phyloP scores from a whole-genome alignment of 2,329 filamentous ascomycete species.

The Neofusicoccum ribis region DNA sequence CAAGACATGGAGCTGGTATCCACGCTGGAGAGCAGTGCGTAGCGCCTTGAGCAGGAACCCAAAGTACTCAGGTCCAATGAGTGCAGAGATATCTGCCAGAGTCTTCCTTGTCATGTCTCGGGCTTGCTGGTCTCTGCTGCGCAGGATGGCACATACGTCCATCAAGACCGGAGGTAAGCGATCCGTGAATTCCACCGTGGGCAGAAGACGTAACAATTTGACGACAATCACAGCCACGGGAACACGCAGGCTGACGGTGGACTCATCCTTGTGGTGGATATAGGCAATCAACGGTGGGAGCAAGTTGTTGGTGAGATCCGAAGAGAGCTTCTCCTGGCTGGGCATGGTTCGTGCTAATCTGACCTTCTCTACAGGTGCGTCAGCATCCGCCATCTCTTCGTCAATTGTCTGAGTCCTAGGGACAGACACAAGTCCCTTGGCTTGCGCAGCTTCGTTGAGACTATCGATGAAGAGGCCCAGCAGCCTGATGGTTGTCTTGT shows the following conservation, averaged over 20 bases:
- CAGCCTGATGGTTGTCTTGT: slow-evolving; percentile 83
- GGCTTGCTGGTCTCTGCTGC: slow-evolving; percentile 84
- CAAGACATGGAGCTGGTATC: slow-evolving; percentile 91
- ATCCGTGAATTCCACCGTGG: slow-evolving; percentile 68
- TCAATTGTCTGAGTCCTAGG: slow-evolving; percentile 31
- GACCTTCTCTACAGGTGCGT: slow-evolving; percentile 17
- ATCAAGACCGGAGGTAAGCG: slow-evolving; percentile 81
- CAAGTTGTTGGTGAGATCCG: slow-evolving; percentile 73
- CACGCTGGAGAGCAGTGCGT: slow-evolving; percentile 75
- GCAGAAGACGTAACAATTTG: slow-evolving; percentile 80
- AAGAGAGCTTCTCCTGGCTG: slow-evolving; percentile 63
- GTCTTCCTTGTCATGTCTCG: slow-evolving; percentile 90
- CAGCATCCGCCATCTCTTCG: slow-evolving; percentile 21
- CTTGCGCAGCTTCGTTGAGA: slow-evolving; percentile 56
- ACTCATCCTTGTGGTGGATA: slow-evolving; percentile 91
- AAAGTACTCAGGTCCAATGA: slow-evolving; percentile 81
- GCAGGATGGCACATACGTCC: slow-evolving; percentile 89
- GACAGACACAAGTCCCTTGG: slow-evolving; percentile 33
- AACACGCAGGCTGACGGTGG: slow-evolving; percentile 88
- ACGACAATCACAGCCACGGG: slow-evolving; percentile 86
- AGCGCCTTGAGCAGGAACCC: slow-evolving; percentile 93
- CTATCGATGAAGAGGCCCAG: slow-evolving; percentile 80
- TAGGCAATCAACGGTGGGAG: slow-evolving; percentile 79
- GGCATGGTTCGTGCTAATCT: slow-evolving; percentile 67
- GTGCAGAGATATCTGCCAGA: slow-evolving; percentile 75